Conservation (phyloP, 2,329 filamentous ascomycete genomes). For the Colletotrichum destructivum region DNA sequence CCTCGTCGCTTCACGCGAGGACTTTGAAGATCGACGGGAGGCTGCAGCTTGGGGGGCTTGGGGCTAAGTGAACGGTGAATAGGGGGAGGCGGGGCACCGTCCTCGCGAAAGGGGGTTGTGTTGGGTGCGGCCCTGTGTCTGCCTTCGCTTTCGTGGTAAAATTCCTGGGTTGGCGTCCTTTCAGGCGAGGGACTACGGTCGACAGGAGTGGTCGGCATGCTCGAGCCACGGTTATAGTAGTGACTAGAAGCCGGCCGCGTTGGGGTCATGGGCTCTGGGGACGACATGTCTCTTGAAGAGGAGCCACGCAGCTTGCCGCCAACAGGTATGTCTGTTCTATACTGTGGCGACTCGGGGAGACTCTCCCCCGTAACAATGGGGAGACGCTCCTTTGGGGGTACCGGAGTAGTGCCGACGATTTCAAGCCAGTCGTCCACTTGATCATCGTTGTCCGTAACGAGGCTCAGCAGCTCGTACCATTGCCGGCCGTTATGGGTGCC, state of each 20-base stretch:
- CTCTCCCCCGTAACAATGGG: conserved; percentile 51
- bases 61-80: conserved; percentile 64
- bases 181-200: conserved; percentile 49
- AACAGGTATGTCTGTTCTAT: conserved; percentile 37
- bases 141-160: conserved; percentile 53
- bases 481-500: conserved; percentile 75
- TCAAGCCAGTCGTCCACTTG: conserved; percentile 89
- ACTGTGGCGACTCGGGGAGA: conserved; percentile 39
- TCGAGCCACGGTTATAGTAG: conserved; percentile 51
- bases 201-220: conserved; percentile 50
- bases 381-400: conserved; percentile 61
- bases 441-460: conserved; percentile 82
- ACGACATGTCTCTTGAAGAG: conserved; percentile 33
- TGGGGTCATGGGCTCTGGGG: conserved; percentile 47
- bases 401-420: conserved; percentile 74
- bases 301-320: conserved; percentile 34
- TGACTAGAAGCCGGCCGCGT: conserved; percentile 54
- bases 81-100: conserved; percentile 70
- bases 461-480: conserved; percentile 89
- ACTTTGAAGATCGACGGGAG: conserved; percentile 63
- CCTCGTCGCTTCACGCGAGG: conserved; percentile 76
- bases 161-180: conserved; percentile 56
- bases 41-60: conserved; percentile 56
- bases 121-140: conserved; percentile 53
- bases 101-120: conserved; percentile 60